A percentile compares a stretch with the other conserved stretches of the same genome.
These are phyloP conservation scores for Aspergillus caelatus DNA, from an alignment of 2,329 filamentous ascomycete species.

Conservation along the genomic window DNA sequence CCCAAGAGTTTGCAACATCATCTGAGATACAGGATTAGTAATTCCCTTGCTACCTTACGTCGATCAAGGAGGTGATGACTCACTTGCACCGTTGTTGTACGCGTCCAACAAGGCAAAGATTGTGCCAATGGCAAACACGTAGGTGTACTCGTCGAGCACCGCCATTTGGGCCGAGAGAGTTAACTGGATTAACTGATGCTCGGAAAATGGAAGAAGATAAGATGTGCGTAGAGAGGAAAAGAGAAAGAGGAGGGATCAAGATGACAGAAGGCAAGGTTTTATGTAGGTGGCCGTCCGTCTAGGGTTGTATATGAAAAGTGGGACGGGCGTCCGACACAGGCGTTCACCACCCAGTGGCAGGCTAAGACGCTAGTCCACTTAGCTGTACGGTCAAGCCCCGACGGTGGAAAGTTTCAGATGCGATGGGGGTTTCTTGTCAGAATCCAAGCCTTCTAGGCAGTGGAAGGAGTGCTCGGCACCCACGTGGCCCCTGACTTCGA, in stretches of 20 bases:
- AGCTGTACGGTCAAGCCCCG: neutral
- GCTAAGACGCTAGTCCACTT: neutral
- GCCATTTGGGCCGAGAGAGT: constrained; percentile 50
- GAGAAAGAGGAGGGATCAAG: neutral
- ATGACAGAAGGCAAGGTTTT: neutral
- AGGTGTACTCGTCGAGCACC: constrained; percentile 64
- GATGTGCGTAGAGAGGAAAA: neutral
- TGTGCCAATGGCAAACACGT: constrained; percentile 75
- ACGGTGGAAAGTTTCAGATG: neutral
- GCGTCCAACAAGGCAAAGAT: constrained; percentile 76
- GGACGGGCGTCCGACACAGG: neutral
- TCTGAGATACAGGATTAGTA: constrained; percentile 37
- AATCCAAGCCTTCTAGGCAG: neutral
- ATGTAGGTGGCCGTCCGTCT: neutral
- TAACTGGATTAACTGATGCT: neutral
- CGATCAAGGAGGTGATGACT: constrained; percentile 36
- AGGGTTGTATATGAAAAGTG: neutral
- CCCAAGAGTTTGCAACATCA: constrained; percentile 84
- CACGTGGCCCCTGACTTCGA: neutral
- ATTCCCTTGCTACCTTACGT: neutral
- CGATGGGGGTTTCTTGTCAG: neutral
- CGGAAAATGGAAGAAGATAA: neutral
- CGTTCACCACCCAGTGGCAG: neutral
- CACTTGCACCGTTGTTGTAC: constrained; percentile 78
- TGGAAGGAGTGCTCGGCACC: neutral